These are phyloP conservation scores for Trichosporon faecale DNA, from an alignment of 1,284 basidiomycete species.

Conservation along the genomic window DNA sequence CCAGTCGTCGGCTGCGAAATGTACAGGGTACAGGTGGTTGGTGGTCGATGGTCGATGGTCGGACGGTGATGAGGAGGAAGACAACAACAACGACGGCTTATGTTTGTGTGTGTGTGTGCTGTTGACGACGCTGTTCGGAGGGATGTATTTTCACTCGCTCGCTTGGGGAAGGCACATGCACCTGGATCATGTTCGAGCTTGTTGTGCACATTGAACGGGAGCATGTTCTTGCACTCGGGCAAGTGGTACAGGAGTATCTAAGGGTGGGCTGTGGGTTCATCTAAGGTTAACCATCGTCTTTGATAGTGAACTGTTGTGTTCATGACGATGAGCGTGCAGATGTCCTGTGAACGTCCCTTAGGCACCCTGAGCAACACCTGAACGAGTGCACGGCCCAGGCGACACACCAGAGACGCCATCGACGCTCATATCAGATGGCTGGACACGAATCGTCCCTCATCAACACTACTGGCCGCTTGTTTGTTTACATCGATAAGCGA, in stretches of 20 bases:
- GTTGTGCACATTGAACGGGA: constrained; percentile 2
- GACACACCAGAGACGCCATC: constrained; percentile 3
- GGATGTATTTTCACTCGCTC: background rate
- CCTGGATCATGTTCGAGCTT: background rate
- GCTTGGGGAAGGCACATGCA: background rate
- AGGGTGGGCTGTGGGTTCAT: background rate
- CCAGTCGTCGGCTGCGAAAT: background rate
- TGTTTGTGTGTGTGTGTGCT: background rate
- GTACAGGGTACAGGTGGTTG: background rate
- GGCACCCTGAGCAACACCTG: background rate
- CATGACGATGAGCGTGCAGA: background rate
- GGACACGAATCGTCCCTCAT: background rate
- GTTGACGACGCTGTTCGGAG: background rate
- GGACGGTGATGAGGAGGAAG: background rate
- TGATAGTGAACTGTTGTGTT: no score
- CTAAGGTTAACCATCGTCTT: no score
- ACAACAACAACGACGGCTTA: background rate
- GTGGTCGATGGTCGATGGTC: background rate
- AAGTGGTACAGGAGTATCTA: background rate
- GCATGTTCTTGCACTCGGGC: constrained; percentile 2
- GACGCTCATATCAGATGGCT: background rate
- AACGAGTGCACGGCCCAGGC: background rate
- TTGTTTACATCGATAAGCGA: background rate
- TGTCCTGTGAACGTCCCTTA: background rate
- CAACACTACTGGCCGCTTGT: background rate